Conservation (phyloP, 495 filamentous ascomycete genomes). For the Corynascus novoguineensis region DNA sequence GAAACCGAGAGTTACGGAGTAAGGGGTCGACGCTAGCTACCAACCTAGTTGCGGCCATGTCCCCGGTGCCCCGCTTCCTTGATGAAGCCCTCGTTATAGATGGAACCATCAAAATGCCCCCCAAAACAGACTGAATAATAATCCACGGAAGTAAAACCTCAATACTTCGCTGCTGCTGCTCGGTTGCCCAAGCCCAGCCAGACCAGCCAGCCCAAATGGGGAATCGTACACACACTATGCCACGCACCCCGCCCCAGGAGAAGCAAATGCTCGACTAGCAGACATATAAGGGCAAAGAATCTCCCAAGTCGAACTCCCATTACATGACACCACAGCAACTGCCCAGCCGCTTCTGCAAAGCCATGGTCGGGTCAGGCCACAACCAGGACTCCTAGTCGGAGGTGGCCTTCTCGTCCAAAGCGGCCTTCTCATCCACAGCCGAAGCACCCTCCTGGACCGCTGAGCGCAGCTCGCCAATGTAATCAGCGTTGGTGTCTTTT, state of each 20-base stretch:
- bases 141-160: not conserved
- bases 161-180: not conserved
- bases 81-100: not conserved
- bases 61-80: not conserved
- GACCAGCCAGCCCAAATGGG: not conserved
- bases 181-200: not conserved
- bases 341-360: not conserved
- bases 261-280: not conserved
- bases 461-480: constrained; percentile 22
- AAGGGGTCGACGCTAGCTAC: too few species aligned
- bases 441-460: constrained; percentile 19
- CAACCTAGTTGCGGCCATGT: not conserved
- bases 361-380: not conserved
- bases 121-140: not conserved
- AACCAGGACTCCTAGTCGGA: constrained; percentile 20
- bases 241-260: not conserved
- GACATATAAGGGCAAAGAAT: not conserved
- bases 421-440: constrained; percentile 25
- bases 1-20: too few species aligned
- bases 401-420: constrained; percentile 25
- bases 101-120: not conserved
- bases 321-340: constrained; percentile 20
- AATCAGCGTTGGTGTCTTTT: constrained; percentile 19
- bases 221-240: not conserved
- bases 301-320: not conserved